Evolutionary conservation across 352 stramenopile species (phyloP).

Genomic region (Pythium periplocum): DNA sequence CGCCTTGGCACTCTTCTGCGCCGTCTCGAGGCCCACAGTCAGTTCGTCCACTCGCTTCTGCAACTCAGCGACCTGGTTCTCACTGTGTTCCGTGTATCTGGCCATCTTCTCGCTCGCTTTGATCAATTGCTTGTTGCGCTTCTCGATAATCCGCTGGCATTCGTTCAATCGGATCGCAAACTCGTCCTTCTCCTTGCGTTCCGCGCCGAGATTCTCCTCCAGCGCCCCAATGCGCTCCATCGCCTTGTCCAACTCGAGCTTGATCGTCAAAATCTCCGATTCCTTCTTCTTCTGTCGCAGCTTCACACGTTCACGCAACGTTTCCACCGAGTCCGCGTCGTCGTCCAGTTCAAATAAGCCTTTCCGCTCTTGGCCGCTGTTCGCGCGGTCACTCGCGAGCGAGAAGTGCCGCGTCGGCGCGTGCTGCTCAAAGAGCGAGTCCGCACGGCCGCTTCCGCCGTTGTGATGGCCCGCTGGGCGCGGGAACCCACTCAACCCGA

Average conservation of each 20-base stretch:
- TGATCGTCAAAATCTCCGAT: constrained; percentile 48
- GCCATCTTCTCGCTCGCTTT: constrained; percentile 75
- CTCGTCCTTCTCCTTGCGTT: constrained; percentile 54
- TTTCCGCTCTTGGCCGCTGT: constrained; percentile 29
- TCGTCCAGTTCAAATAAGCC: constrained; percentile 78
- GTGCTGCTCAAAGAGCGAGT: too few relatives aligned
- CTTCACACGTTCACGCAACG: constrained; percentile 63
- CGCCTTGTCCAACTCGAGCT: constrained; percentile 34
- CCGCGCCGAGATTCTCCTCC: constrained; percentile 24
- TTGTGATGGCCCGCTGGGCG: too few relatives aligned
- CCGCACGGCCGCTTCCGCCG: too few relatives aligned
- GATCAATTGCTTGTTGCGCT: constrained; percentile 82
- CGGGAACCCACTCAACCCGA: not conserved
- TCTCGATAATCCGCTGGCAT: constrained; percentile 79
- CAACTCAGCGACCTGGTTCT: constrained; percentile 39
- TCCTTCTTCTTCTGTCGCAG: constrained; percentile 65
- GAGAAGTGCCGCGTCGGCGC: too few relatives aligned
- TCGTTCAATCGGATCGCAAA: constrained; percentile 68
- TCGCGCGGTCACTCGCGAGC: not conserved
- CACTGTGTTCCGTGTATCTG: constrained; percentile 56
- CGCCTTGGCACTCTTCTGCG: constrained; percentile 21
- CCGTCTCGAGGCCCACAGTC: constrained; percentile 26
- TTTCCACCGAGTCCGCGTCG: constrained; percentile 58
- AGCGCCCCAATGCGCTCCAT: constrained; percentile 25
- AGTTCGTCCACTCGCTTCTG: constrained; percentile 32